Conservation (phyloP, 1,284 basidiomycete genomes). For the Tilletiaria anomala region DNA sequence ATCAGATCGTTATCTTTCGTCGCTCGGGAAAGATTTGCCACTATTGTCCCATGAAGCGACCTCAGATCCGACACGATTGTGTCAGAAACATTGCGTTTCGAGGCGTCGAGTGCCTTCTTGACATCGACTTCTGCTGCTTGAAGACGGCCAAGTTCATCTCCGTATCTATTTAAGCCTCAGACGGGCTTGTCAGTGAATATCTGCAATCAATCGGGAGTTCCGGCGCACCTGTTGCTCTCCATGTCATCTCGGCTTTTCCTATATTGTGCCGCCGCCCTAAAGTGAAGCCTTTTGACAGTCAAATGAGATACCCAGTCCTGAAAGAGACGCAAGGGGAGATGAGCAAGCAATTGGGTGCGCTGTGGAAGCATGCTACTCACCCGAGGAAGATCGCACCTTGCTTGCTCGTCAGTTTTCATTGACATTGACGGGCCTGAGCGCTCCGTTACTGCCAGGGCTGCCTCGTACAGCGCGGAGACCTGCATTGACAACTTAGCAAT, state of each 20-base stretch:
- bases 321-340: constrained; percentile 41
- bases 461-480: constrained; percentile 41
- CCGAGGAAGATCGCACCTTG: constrained; percentile 2
- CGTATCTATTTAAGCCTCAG: constrained; percentile 10
- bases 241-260: constrained; percentile 79
- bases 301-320: constrained; percentile 72
- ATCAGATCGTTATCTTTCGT: constrained; percentile 84
- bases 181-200: not conserved
- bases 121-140: constrained; percentile 43
- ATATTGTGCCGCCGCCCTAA: constrained; percentile 76
- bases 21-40: constrained; percentile 49
- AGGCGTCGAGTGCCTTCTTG: constrained; percentile 60
- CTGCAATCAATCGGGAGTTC: not conserved
- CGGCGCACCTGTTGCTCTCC: constrained; percentile 53
- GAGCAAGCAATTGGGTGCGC: not conserved
- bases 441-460: constrained; percentile 5
- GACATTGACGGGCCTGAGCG: not conserved
- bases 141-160: constrained; percentile 30
- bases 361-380: constrained; percentile 29
- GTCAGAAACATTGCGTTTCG: constrained; percentile 52
- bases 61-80: constrained; percentile 38
- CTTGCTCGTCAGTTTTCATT: constrained; percentile 1
- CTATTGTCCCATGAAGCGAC: constrained; percentile 55
- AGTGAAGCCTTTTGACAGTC: constrained; percentile 69
- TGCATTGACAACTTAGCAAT: constrained; percentile 72